A percentile compares a stretch with the other conserved stretches of the same genome.
Evolutionary conservation across 2,329 filamentous ascomycete species (phyloP).

Genomic region (Aureobasidium melanogenum): DNA sequence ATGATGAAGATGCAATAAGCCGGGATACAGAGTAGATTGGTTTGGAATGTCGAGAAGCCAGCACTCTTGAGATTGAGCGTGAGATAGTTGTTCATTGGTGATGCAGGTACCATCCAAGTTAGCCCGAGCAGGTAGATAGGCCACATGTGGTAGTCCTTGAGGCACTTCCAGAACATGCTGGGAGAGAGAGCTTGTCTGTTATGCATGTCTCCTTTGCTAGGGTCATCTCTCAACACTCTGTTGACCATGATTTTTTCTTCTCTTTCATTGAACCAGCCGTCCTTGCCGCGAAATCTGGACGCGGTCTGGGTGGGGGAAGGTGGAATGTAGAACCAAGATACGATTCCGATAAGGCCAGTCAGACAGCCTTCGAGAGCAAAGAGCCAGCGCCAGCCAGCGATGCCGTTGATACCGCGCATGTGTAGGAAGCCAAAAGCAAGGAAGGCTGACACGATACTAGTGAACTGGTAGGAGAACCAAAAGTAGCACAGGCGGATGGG

Average conservation of each 20-base stretch:
- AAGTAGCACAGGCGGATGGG: conserved; percentile 60
- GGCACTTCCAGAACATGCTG: conserved; percentile 39
- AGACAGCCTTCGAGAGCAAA: conserved; percentile 41
- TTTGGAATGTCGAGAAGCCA: conserved; percentile 34
- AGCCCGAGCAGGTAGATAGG: conserved; percentile 44
- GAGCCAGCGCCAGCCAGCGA: conserved; percentile 49
- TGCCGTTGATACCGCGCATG: conserved; percentile 35
- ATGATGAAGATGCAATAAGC: conserved; percentile 42
- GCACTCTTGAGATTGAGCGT: conserved; percentile 30
- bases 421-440: conserved; percentile 47
- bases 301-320: conserved; percentile 55
- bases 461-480: conserved; percentile 57
- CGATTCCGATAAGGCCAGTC: conserved; percentile 46
- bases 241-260: conserved; percentile 65
- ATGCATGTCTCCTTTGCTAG: conserved; percentile 51
- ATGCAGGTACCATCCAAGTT: conserved; percentile 31
- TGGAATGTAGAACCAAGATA: conserved; percentile 53
- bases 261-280: conserved; percentile 58
- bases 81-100: conserved; percentile 30
- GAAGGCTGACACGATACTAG: conserved; percentile 48
- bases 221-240: conserved; percentile 47
- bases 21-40: conserved; percentile 34
- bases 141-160: conserved; percentile 51
- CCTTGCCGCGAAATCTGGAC: conserved; percentile 49
- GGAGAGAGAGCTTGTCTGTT: conserved; percentile 46